Evolutionary conservation across 345 rosid species (phyloP).

Genomic region (Carallia pectinifolia): DNA sequence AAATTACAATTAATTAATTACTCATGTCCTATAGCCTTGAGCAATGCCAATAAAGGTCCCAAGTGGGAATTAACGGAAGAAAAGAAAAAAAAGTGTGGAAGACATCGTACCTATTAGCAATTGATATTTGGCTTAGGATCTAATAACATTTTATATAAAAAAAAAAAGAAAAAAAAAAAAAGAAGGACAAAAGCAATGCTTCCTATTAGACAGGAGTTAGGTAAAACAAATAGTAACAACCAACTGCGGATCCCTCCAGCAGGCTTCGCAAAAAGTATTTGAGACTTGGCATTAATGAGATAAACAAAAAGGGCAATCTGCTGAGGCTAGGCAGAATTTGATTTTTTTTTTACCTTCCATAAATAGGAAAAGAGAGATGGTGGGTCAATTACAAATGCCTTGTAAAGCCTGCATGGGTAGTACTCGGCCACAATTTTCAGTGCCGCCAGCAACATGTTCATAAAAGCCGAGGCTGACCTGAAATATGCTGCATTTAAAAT

Average conservation of each 20-base stretch:
- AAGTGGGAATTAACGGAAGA: no score
- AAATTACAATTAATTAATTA: no score
- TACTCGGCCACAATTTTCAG: conserved; percentile 75
- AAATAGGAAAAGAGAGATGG: conserved; percentile 84
- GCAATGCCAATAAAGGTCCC: no score
- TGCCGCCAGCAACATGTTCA: conserved; percentile 65
- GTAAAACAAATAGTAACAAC: conserved; percentile 12
- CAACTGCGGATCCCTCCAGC: not conserved
- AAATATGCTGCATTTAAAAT: conserved; percentile 62
- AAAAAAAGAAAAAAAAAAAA: not conserved
- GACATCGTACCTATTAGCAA: no score
- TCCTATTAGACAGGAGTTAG: not conserved
- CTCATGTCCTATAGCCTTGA: no score
- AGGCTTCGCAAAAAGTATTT: conserved; percentile 19
- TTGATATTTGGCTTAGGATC: conserved; percentile 35
- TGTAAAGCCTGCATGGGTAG: conserved; percentile 80
- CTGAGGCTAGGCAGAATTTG: conserved; percentile 18
- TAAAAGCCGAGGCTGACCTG: conserved; percentile 93
- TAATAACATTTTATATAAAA: not conserved
- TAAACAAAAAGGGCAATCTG: not conserved
- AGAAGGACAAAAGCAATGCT: not conserved
- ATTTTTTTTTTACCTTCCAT: conserved; percentile 77
- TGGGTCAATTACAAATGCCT: conserved; percentile 89
- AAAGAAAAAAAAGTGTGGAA: no score
- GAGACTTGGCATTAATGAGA: conserved; percentile 11